Percentiles rank a stretch among this genome's conserved stretches.
Conservation (phyloP, 345 rosid genomes). For the Nephelium lappaceum region DNA sequence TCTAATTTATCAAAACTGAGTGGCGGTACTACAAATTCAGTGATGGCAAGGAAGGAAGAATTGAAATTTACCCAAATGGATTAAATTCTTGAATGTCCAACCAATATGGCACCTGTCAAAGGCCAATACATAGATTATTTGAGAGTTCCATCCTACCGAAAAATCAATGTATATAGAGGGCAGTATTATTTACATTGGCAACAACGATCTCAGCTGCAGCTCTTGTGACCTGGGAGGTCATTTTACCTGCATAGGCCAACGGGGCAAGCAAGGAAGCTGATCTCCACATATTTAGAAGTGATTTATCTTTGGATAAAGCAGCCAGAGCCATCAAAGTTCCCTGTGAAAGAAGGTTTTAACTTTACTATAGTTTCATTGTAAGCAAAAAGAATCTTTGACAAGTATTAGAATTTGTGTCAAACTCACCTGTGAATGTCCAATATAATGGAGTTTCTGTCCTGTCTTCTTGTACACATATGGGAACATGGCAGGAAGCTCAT, state of each 20-base stretch:
- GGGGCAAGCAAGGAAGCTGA: conserved; percentile 57
- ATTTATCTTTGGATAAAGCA: conserved; percentile 45
- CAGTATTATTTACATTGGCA: neutral
- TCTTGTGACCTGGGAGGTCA: conserved; percentile 40
- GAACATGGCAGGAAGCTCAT: conserved; percentile 57
- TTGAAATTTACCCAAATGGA: conserved; percentile 38
- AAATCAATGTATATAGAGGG: neutral
- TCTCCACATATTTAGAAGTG: conserved; percentile 40
- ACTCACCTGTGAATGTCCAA: conserved; percentile 53
- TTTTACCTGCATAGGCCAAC: conserved; percentile 41
- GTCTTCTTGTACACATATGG: conserved; percentile 40
- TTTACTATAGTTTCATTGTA: neutral
- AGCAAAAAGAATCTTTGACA: neutral
- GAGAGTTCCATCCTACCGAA: conserved; percentile 7
- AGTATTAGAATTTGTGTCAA: neutral
- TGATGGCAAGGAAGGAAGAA: neutral
- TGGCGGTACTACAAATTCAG: neutral
- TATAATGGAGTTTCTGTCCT: conserved; percentile 50
- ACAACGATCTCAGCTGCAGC: conserved; percentile 34
- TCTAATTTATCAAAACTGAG: neutral
- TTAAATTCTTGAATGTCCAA: conserved; percentile 41
- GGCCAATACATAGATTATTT: conserved; percentile 8
- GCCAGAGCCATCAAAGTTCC: conserved; percentile 61
- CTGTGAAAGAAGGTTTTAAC: conserved; percentile 16
- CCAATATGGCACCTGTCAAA: conserved; percentile 25